A percentile compares a stretch with the other conserved stretches of the same genome.
phyloP scores from a whole-genome alignment of 192 early-diverging fungal genomes.

The Geranomyces michiganensis region DNA sequence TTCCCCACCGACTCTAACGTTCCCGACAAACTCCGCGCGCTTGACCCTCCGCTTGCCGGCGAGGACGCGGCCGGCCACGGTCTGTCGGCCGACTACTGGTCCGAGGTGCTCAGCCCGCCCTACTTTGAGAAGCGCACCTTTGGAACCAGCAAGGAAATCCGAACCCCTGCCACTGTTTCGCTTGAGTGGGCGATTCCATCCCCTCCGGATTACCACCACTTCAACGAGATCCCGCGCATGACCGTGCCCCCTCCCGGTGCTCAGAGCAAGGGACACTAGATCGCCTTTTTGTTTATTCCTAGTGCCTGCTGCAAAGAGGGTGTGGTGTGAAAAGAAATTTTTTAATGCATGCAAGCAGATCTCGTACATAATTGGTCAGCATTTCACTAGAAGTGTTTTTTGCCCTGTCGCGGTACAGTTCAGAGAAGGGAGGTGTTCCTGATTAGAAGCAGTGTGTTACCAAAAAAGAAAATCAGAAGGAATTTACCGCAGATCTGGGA shows the following conservation, averaged over 20 bases:
- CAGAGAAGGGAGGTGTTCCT: too few relatives aligned
- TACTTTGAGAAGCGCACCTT: slow-evolving; percentile 57
- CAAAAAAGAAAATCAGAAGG: too few relatives aligned
- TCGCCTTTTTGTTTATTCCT: too few relatives aligned
- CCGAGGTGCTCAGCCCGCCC: slow-evolving; percentile 49
- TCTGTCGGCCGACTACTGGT: slow-evolving; percentile 57
- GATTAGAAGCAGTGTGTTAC: too few relatives aligned
- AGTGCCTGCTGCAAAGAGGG: too few relatives aligned
- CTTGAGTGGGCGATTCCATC: slow-evolving; percentile 59
- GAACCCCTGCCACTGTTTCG: slow-evolving; percentile 51
- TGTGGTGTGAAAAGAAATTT: too few relatives aligned
- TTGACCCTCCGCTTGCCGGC: slow-evolving; percentile 50
- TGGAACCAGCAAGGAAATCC: slow-evolving; percentile 49
- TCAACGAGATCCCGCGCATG: slow-evolving; percentile 44
- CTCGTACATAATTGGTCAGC: too few relatives aligned
- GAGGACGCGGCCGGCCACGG: slow-evolving; percentile 48
- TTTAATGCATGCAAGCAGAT: too few relatives aligned
- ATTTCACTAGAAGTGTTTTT: too few relatives aligned
- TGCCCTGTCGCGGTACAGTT: too few relatives aligned
- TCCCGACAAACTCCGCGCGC: slow-evolving; percentile 52
- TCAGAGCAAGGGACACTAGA: neutral
- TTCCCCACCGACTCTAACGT: slow-evolving; percentile 46
- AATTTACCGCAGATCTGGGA: too few relatives aligned
- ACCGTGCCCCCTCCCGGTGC: neutral
- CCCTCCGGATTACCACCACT: slow-evolving; percentile 63